Conservation (phyloP, 441 rosid species). For the Euphorbia corollata region DNA sequence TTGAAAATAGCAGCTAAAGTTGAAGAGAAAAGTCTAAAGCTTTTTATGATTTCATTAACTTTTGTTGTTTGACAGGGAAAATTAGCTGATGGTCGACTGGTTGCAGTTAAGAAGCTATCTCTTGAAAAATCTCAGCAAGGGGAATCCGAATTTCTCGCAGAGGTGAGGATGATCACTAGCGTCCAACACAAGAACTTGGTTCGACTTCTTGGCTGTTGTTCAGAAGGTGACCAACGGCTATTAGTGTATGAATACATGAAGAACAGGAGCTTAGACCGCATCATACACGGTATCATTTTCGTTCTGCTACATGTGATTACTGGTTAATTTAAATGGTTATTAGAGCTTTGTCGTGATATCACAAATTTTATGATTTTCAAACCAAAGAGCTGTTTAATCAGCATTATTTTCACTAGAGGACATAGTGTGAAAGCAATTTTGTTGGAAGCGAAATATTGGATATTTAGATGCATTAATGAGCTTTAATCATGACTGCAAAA, state of each 20-base stretch:
- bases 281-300: conserved; percentile 35
- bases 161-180: conserved; percentile 63
- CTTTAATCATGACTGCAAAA: neutral
- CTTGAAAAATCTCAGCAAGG: conserved; percentile 65
- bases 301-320: neutral
- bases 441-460: neutral
- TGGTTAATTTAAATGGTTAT: neutral
- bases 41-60: too few relatives aligned
- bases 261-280: conserved; percentile 49
- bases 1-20: neutral
- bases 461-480: neutral
- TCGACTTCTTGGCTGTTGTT: conserved; percentile 46
- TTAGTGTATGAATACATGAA: conserved; percentile 54
- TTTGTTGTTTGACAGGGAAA: conserved; percentile 35
- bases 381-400: too few relatives aligned
- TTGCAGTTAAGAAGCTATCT: conserved; percentile 61
- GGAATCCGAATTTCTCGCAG: conserved; percentile 60
- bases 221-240: conserved; percentile 44
- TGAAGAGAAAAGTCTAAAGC: too few relatives aligned
- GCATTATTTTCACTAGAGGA: neutral
- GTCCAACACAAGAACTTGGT: conserved; percentile 51
- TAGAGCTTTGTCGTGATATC: neutral
- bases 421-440: neutral
- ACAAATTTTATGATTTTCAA: neutral
- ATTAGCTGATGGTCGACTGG: conserved; percentile 38